Evolutionary conservation across 176 grass and related monocot species (phyloP).

Genomic region (Alloteropsis semialata): DNA sequence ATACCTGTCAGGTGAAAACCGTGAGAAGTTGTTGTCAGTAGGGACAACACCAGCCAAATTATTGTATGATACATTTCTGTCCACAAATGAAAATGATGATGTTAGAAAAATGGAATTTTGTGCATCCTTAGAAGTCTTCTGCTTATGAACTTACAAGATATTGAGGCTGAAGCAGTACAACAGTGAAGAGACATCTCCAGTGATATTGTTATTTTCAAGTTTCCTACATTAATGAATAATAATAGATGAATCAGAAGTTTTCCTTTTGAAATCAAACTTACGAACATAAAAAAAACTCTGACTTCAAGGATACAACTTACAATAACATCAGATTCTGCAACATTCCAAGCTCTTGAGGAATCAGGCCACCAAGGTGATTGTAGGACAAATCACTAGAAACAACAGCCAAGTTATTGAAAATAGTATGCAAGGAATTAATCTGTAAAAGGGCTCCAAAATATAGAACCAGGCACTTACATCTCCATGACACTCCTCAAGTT

Average conservation of each 20-base stretch:
- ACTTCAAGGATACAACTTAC: constrained; percentile 48
- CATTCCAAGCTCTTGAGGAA: constrained; percentile 83
- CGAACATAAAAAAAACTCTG: neutral
- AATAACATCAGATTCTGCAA: constrained; percentile 80
- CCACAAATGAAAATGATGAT: neutral
- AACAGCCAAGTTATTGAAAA: constrained; percentile 23
- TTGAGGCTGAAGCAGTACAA: constrained; percentile 82
- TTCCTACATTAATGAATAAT: constrained; percentile 46
- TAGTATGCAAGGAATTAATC: neutral
- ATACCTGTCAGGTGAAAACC: constrained; percentile 87
- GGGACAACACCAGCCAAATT: constrained; percentile 80
- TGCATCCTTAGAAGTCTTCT: neutral
- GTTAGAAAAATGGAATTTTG: neutral
- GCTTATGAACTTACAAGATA: constrained; percentile 56
- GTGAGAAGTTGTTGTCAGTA: constrained; percentile 78
- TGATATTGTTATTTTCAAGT: constrained; percentile 85
- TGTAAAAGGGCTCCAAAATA: neutral
- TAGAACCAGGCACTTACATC: constrained; percentile 55
- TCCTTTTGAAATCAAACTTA: neutral
- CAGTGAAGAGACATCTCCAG: constrained; percentile 78
- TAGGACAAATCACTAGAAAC: constrained; percentile 64
- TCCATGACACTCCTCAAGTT: constrained; percentile 96
- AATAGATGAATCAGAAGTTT: constrained; percentile 4
- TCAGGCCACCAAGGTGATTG: constrained; percentile 62
- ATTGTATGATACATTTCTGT: constrained; percentile 95